Evolutionary conservation across 768 basidiomycete genomes (phyloP).

Genomic region (Mycena haematopus): DNA sequence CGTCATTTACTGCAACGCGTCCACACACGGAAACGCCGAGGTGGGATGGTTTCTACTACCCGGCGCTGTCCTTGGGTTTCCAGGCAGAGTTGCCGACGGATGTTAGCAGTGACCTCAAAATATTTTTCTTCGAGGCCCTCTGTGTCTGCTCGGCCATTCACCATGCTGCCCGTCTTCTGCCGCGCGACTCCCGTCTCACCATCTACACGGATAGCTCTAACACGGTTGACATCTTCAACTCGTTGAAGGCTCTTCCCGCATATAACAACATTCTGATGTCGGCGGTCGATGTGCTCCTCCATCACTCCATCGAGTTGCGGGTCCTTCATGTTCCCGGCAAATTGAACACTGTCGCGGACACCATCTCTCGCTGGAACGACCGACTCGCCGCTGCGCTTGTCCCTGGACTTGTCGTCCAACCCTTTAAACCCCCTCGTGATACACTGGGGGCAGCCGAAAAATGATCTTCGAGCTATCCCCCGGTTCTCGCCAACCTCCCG

Average conservation of each 20-base stretch:
- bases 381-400: not conserved
- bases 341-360: not conserved
- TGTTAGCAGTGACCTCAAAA: no score
- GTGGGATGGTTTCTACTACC: no score
- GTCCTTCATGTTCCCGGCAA: not conserved
- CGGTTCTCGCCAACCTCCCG: no score
- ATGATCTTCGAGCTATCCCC: no score
- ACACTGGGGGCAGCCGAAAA: not conserved
- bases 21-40: no score
- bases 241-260: slow-evolving; percentile 29
- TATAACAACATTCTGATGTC: slow-evolving; percentile 20
- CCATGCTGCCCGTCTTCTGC: not conserved
- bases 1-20: no score
- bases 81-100: no score
- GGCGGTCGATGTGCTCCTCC: not conserved
- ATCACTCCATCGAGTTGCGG: not conserved
- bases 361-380: not conserved
- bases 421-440: not conserved
- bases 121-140: no score
- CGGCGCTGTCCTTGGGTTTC: no score
- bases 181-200: not conserved
- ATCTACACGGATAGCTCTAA: not conserved
- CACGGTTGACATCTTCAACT: slow-evolving; percentile 27
- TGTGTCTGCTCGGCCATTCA: no score
- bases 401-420: not conserved